These are phyloP conservation scores for Solanum bukasovii DNA, from an alignment of 257 asterid genomes.

Conservation along the genomic window DNA sequence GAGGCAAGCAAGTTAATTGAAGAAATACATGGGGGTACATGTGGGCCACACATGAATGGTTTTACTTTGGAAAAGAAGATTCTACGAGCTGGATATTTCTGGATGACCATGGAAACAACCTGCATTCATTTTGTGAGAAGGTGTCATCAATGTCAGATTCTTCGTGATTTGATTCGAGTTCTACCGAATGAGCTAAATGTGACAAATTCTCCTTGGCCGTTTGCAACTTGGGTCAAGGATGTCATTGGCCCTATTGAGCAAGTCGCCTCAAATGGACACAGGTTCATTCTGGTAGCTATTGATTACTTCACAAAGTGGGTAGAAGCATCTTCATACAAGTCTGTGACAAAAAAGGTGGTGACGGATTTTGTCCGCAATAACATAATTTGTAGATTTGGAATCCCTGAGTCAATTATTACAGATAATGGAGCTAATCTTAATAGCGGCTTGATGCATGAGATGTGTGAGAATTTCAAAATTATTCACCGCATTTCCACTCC, in stretches of 20 bases:
- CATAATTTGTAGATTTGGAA: too few relatives aligned
- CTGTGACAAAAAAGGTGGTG: too few relatives aligned
- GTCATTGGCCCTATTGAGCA: not conserved
- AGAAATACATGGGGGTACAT: not conserved
- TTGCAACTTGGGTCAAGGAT: not conserved
- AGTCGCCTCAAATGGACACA: not conserved
- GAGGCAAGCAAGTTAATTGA: not conserved
- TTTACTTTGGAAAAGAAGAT: not conserved
- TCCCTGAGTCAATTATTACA: too few relatives aligned
- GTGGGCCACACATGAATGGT: not conserved
- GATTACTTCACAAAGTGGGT: not conserved
- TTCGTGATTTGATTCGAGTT: not conserved
- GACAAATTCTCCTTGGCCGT: not conserved
- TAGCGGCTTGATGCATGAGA: not conserved
- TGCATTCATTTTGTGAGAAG: not conserved
- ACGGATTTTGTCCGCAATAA: too few relatives aligned
- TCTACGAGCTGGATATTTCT: not conserved
- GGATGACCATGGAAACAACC: not conserved
- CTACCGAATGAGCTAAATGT: not conserved
- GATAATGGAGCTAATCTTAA: not conserved
- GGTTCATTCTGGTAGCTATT: too few relatives aligned
- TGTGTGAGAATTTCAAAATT: not conserved
- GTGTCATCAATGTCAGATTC: not conserved
- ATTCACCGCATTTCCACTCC: not conserved
- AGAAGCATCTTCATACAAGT: too few relatives aligned